Percentiles rank a stretch among this genome's conserved stretches.
Evolutionary conservation across 805 yeast species (phyloP).

Genomic region (Saccharomycopsis oosterbeekiorum): DNA sequence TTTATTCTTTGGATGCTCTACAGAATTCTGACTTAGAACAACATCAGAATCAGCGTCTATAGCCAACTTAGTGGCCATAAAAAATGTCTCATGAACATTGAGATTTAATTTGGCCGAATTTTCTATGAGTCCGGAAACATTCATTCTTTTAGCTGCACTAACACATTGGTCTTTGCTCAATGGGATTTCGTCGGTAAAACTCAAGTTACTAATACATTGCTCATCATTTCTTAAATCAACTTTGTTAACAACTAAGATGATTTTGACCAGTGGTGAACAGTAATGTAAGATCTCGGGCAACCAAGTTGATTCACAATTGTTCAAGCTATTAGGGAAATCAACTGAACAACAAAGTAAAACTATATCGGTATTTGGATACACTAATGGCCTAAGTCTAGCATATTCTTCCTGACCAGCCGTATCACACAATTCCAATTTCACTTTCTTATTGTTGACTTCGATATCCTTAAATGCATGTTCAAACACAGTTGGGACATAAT

Average conservation of each 20-base stretch:
- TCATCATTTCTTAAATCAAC: constrained; percentile 14
- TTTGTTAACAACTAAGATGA: constrained; percentile 19
- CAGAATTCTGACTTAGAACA: not conserved
- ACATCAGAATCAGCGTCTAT: not conserved
- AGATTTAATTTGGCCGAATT: constrained; percentile 89
- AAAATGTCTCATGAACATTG: constrained; percentile 90
- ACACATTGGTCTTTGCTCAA: constrained; percentile 38
- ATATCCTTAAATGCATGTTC: constrained; percentile 40
- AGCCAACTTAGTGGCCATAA: constrained; percentile 60
- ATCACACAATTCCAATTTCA: constrained; percentile 33
- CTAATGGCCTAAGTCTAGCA: constrained; percentile 82
- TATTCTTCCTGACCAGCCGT: constrained; percentile 97
- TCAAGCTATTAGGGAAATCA: constrained; percentile 87
- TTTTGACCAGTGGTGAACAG: constrained; percentile 25
- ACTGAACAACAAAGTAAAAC: constrained; percentile 93
- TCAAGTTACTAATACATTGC: constrained; percentile 8
- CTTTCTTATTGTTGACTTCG: constrained; percentile 31
- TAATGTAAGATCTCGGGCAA: constrained; percentile 31
- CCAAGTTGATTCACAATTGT: constrained; percentile 42
- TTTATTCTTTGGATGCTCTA: not conserved
- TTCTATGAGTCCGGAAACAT: constrained; percentile 74
- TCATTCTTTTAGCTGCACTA: constrained; percentile 62
- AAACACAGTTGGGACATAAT: constrained; percentile 34
- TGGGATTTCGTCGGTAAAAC: constrained; percentile 14
- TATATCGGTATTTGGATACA: constrained; percentile 92